Evolutionary conservation across 805 yeast species (phyloP), one percentile per base, ranked within the genome.

Genomic region (Barnettozyma salicaria): DNA sequence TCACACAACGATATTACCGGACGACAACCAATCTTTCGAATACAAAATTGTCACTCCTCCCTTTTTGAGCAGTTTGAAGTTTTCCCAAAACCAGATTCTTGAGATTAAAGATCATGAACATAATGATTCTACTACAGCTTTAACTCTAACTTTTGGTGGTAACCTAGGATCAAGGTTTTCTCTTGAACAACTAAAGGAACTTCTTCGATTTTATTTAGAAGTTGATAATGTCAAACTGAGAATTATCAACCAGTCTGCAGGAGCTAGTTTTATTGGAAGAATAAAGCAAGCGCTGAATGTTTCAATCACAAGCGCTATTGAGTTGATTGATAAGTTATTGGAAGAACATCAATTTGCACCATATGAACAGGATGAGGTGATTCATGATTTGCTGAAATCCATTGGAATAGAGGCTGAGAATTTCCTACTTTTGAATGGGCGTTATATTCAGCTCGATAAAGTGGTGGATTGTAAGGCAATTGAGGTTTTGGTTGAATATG

Each of bases 81-180:
- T 12, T 6, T 34, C 37, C 3, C 16, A 36, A 4, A 39, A 45
- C 18, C 46, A 54, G n/a, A 40, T 56, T 6, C 33, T 51, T 7
- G 56, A 53, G 29, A 51, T 50, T 32, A 13, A 37, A 3, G 44
- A 42, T 23, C 40, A 48, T 9, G 26, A 19, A 5, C 37, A 36
- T 5, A 41, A 43, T 11, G 19, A 12, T 12, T 14, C 19, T 2
- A 44, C 53, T 18, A 60, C 58, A 16, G n/a, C 48, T 29, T 62
- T 56, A 12, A 61, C 68, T 1, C 30, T 78, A 7, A 77, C 86
- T 58, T 45, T 82, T 9, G 64, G 78, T 36, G 92, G 85, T 25
- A 74, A 78, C 48, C 69, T 80, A 39, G 58, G 63, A 19, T 49
- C 64, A 3, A 21, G 45, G 2, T 30, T 50, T 5, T 60, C 71